Conservation (phyloP, 495 filamentous ascomycete species). For the Neurospora sp. region DNA sequence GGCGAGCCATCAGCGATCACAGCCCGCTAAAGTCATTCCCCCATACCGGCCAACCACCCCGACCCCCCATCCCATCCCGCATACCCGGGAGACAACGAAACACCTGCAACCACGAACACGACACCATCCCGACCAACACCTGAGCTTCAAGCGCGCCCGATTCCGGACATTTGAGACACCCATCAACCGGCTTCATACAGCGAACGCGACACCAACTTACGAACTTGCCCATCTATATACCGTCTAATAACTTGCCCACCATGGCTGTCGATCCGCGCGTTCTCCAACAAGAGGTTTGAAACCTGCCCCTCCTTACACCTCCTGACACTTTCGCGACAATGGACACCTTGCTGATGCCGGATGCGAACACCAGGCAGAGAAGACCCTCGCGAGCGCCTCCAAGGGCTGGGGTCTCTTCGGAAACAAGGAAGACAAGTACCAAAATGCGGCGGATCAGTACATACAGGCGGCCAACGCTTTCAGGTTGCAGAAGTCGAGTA, state of each 20-base stretch:
- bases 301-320: slow-evolving; percentile 15
- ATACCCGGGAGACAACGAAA: background rate
- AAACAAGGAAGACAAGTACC: slow-evolving; percentile 67
- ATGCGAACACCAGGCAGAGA: slow-evolving; percentile 56
- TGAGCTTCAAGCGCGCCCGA: background rate
- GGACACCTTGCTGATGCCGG: slow-evolving; percentile 15
- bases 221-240: background rate
- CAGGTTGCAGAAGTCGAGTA: slow-evolving; percentile 60
- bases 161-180: background rate
- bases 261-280: slow-evolving; percentile 40
- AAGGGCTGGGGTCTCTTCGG: slow-evolving; percentile 67
- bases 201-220: background rate
- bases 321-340: slow-evolving; percentile 2
- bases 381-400: slow-evolving; percentile 56
- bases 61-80: background rate
- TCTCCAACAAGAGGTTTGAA: slow-evolving; percentile 34
- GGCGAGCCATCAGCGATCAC: background rate
- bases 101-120: background rate
- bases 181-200: background rate
- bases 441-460: slow-evolving; percentile 73
- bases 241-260: slow-evolving; percentile 9
- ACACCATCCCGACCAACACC: background rate
- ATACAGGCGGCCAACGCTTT: slow-evolving; percentile 76
- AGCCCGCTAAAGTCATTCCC: background rate
- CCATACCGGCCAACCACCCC: background rate